Conservation (phyloP, 2,329 filamentous ascomycete genomes). For the Hymenoscyphus fraxineus region DNA sequence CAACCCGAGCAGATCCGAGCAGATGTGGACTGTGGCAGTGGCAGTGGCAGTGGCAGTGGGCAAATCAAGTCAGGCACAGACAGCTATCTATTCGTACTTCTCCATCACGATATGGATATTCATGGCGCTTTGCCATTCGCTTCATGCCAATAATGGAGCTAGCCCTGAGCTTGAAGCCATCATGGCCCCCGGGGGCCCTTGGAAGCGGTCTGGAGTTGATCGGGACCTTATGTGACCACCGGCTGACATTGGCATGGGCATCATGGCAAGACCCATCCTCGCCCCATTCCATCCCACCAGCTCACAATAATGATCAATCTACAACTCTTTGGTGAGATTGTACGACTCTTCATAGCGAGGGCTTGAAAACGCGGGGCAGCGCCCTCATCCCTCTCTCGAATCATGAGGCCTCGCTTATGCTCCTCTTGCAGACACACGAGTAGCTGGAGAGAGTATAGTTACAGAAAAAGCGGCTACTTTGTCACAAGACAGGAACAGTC, state of each 20-base stretch:
- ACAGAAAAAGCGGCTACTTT: slow-evolving; percentile 3
- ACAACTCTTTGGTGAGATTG: not conserved
- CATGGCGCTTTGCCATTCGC: too few relatives aligned
- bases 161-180: too few relatives aligned
- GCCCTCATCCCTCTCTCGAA: not conserved
- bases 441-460: not conserved
- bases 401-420: slow-evolving; percentile 2
- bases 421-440: not conserved
- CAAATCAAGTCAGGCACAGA: too few relatives aligned
- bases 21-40: not conserved
- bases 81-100: too few relatives aligned
- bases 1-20: not conserved
- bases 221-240: too few relatives aligned
- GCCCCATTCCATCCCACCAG: not conserved
- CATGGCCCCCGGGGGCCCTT: too few relatives aligned
- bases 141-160: too few relatives aligned
- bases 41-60: not conserved
- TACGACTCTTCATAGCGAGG: not conserved
- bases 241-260: too few relatives aligned
- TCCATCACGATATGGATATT: too few relatives aligned
- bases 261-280: too few relatives aligned
- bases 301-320: not conserved
- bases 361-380: not conserved
- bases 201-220: too few relatives aligned
- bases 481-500: not conserved